Conservation (phyloP, 2,329 filamentous ascomycete genomes). For the Aspergillus novoparasiticus region DNA sequence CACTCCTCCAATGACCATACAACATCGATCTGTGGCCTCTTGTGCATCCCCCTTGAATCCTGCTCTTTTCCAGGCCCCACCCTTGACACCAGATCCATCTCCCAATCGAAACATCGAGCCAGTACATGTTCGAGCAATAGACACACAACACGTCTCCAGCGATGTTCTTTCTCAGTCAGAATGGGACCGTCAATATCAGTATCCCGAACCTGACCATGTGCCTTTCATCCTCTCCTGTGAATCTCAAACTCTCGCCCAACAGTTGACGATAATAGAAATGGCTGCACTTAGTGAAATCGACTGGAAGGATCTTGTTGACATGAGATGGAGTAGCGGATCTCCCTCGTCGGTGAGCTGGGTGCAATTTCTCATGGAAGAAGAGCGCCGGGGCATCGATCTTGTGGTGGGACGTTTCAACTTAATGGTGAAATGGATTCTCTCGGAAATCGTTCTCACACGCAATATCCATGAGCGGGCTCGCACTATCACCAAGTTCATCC, state of each 20-base stretch:
- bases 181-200: constrained; percentile 21
- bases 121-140: constrained; percentile 20
- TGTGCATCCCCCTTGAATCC: constrained; percentile 35
- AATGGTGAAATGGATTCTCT: constrained; percentile 67
- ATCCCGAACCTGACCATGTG: constrained; percentile 48
- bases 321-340: constrained; percentile 62
- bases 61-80: constrained; percentile 36
- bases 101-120: constrained; percentile 30
- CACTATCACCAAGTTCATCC: constrained; percentile 65
- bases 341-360: constrained; percentile 61
- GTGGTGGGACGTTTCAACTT: constrained; percentile 69
- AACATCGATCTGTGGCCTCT: constrained; percentile 38
- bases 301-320: constrained; percentile 67
- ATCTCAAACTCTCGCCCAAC: constrained; percentile 62
- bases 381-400: constrained; percentile 62
- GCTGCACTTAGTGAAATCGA: constrained; percentile 67
- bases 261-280: constrained; percentile 67
- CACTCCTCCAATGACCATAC: constrained; percentile 49
- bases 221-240: constrained; percentile 67
- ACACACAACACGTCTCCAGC: constrained; percentile 33
- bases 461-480: constrained; percentile 60
- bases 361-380: constrained; percentile 58
- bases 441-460: constrained; percentile 63
- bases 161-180: constrained; percentile 40
- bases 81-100: constrained; percentile 48